Base-by-base conservation (phyloP, 257 asterid species). In the Eustoma russellianum region DNA sequence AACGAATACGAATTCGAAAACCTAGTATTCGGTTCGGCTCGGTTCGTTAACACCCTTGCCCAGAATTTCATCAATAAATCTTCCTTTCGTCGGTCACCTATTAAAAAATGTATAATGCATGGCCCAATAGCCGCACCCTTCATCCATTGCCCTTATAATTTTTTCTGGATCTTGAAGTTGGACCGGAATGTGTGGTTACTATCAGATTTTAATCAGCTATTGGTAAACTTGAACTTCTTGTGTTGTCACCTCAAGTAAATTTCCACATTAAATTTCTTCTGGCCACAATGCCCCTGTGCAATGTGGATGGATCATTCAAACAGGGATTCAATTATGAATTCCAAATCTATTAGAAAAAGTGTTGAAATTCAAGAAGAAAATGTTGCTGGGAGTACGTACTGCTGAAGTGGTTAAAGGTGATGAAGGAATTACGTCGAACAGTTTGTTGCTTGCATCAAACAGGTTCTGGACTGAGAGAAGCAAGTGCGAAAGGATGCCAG, bases 251-350 rank as follows among this genome's bases (percentile, higher is more conserved):
- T 53, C 13, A 1, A 6, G 13, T 19, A 3, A 30, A 10, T 47
- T 48, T 50, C 28, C 13, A 5, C 7, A 6, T 3, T 17, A 15
- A 19, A 54, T 13, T 11, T 30, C 44, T 52, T 43, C 46, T 41
- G 51, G 65, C 19, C 9, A 40, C 13, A 10, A 7, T 7, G 52
- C 60, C 17, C 13, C 13, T 13, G 17, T 52, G 14, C 62, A 56
- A 48, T 41, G 52, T 13, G 30, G 58, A 56, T 52, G 41, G 46
- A 56, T 64, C 69, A 19, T n/a, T 24, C 3, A 24, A 24, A 24
- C 30, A 24, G 3, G 40, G 38, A 56, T 41, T 55, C n/a, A 55
- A 24, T 41, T 15, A n/a, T 17, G 62, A 45, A 48, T 46, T 24
- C 3, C 30, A 24, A 24, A 24, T 24, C 2, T n/a, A n/a, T n/a